phyloP scores from a whole-genome alignment of 2,329 filamentous ascomycete genomes.

The Ilyonectria destructans region DNA sequence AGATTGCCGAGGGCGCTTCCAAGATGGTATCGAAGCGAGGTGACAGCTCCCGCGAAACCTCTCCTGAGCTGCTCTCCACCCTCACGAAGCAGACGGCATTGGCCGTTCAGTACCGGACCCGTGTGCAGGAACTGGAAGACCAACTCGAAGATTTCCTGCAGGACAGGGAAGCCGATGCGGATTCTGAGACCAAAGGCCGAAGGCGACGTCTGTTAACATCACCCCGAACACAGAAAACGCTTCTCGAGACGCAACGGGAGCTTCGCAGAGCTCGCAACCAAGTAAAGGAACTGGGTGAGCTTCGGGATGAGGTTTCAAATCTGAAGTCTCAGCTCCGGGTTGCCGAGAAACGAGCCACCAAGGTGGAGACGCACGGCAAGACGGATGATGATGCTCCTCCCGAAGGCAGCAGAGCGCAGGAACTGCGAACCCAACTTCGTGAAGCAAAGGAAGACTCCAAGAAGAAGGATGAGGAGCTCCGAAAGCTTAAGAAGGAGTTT shows the following conservation, averaged over 20 bases:
- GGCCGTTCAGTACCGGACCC: constrained; percentile 71
- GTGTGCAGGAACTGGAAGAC: constrained; percentile 72
- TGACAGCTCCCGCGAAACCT: constrained; percentile 59
- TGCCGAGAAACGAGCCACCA: constrained; percentile 62
- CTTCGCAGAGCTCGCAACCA: constrained; percentile 70
- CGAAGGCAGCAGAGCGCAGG: constrained; percentile 52
- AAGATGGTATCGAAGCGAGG: constrained; percentile 63
- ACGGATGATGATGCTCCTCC: constrained; percentile 39
- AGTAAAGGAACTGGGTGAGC: constrained; percentile 65
- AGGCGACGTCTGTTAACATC: constrained; percentile 61
- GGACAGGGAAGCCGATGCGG: constrained; percentile 55
- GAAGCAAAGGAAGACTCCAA: constrained; percentile 61
- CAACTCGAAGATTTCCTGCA: constrained; percentile 61
- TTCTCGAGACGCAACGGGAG: constrained; percentile 70
- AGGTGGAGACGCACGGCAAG: constrained; percentile 57
- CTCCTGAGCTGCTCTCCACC: constrained; percentile 66
- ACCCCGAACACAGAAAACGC: constrained; percentile 66
- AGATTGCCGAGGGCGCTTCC: constrained; percentile 73
- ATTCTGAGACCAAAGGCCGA: constrained; percentile 50
- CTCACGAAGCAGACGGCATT: constrained; percentile 72
- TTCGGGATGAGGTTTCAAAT: constrained; percentile 69
- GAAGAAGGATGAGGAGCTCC: constrained; percentile 67
- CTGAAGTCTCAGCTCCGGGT: constrained; percentile 67
- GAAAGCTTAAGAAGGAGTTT: constrained; percentile 67
- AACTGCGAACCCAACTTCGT: constrained; percentile 61